Percentiles rank a stretch among this genome's conserved stretches.
Conservation (phyloP, 1,139 yeast genomes). For the Wickerhamomyces sp. region DNA sequence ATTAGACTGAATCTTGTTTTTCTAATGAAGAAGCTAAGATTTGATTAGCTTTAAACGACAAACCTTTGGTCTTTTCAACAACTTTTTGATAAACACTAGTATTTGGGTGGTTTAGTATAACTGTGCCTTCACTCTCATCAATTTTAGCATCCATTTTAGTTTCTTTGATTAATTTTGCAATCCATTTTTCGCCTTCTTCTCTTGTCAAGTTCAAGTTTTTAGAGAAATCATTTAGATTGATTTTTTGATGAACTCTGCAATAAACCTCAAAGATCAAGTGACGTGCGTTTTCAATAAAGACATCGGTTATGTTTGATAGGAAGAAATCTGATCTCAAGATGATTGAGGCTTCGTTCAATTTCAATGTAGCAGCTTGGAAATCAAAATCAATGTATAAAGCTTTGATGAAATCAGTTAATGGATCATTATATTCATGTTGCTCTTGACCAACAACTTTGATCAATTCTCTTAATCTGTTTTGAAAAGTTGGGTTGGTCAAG, state of each 20-base stretch:
- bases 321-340: slow-evolving; percentile 52
- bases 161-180: slow-evolving; percentile 44
- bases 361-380: slow-evolving; percentile 45
- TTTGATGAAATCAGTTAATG: slow-evolving; percentile 50
- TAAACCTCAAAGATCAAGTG: slow-evolving; percentile 48
- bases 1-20: slow-evolving; percentile 23
- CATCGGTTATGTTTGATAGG: slow-evolving; percentile 37
- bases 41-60: slow-evolving; percentile 53
- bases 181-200: slow-evolving; percentile 48
- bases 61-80: slow-evolving; percentile 56
- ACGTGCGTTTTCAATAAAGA: slow-evolving; percentile 43
- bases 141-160: slow-evolving; percentile 47
- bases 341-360: slow-evolving; percentile 41
- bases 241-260: slow-evolving; percentile 48
- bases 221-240: slow-evolving; percentile 40
- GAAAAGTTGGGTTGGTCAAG: slow-evolving; percentile 31
- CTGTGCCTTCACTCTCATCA: slow-evolving; percentile 43
- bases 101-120: slow-evolving; percentile 42
- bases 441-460: slow-evolving; percentile 54
- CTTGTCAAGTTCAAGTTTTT: slow-evolving; percentile 37
- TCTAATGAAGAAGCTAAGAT: slow-evolving; percentile 36
- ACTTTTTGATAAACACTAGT: slow-evolving; percentile 50
- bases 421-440: slow-evolving; percentile 56
- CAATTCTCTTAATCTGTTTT: slow-evolving; percentile 51
- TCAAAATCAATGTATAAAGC: slow-evolving; percentile 53